Base-by-base conservation (phyloP, 257 asterid species). In the Parsonsia alboflavescens region DNA sequence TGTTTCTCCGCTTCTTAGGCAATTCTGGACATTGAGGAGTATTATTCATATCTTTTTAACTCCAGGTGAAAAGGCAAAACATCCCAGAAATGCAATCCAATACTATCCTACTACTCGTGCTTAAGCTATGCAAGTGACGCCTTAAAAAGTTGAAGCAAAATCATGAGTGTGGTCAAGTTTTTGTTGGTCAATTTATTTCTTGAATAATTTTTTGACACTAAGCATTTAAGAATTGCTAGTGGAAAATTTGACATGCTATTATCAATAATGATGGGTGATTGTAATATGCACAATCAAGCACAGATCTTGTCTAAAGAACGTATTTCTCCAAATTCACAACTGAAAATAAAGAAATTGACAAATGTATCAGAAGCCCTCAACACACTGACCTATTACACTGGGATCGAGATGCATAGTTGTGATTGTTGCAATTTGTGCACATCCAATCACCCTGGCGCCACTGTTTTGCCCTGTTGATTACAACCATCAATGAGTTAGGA, bases 391-490 rank as follows among this genome's bases (percentile, higher is more conserved):
- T 88, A 76, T 93, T 93, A 82, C 97, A 93, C 61, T 91, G 89
- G 65, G 90, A 86, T 73, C 97, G 89, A 63, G 97, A 93, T 62
- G 97, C 96, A 41, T 93, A 93, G 73, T 93, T 93, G 85, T 93
- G 98, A 82, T 91, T 93, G 79, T 87, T 89, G 83, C 98, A 93
- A 76, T 86, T 91, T 72, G 89, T 81, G 88, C 98, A 91, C 96
- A 91, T 89, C 98, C 98, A 91, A 79, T 93, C 97, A 80, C 98
- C 97, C 70, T 89, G 90, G 54, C 95, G 96, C 98, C 98, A 91
- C 78, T 93, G 96, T 78, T 85, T 91, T 61, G 97, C 93, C 71
- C 97, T 93, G 96, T 80, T 77, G 68, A 81, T 74, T 19, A 74
- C 65, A 74, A 4, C 19, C 48, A 26, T 11, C 8, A 46, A 5